Evolutionary conservation across 306 rosid species (phyloP).

Genomic region (Acacia crassicarpa): DNA sequence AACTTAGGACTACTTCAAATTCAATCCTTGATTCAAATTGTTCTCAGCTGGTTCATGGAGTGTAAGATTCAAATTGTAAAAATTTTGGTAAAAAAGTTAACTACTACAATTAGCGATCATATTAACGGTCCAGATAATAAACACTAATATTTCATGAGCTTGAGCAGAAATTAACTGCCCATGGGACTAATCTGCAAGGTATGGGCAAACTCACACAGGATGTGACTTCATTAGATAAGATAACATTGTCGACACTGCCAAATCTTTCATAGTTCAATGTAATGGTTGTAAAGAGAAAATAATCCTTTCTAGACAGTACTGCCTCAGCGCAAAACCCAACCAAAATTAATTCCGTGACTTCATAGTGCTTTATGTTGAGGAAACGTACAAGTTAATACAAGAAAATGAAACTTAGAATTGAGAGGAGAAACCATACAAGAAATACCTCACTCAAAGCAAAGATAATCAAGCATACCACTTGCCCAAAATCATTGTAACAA

Average conservation of each 20-base stretch:
- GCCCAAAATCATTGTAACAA: not conserved
- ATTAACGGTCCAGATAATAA: not conserved
- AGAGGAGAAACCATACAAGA: conserved; percentile 14
- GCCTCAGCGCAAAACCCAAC: conserved; percentile 1
- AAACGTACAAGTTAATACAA: not conserved
- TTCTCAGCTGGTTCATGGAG: too few relatives aligned
- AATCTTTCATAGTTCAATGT: conserved; percentile 13
- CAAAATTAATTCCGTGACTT: not conserved
- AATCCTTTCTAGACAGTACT: not conserved
- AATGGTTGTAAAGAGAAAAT: not conserved
- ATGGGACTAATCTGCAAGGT: conserved; percentile 12
- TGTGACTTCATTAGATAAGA: conserved; percentile 4
- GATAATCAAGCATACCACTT: not conserved
- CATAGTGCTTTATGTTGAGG: not conserved
- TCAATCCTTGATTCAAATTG: not conserved
- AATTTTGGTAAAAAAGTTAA: too few relatives aligned
- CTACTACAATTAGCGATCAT: too few relatives aligned
- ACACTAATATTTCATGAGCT: not conserved
- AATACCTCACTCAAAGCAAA: conserved; percentile 9
- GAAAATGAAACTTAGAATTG: conserved; percentile 6
- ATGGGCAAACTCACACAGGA: conserved; percentile 11
- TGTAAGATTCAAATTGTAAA: too few relatives aligned
- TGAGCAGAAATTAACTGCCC: conserved; percentile 3
- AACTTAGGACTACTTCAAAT: not conserved
- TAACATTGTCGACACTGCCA: conserved; percentile 16